These are phyloP conservation scores for Mycena filopes DNA, from an alignment of 768 basidiomycete species.

Conservation along the genomic window DNA sequence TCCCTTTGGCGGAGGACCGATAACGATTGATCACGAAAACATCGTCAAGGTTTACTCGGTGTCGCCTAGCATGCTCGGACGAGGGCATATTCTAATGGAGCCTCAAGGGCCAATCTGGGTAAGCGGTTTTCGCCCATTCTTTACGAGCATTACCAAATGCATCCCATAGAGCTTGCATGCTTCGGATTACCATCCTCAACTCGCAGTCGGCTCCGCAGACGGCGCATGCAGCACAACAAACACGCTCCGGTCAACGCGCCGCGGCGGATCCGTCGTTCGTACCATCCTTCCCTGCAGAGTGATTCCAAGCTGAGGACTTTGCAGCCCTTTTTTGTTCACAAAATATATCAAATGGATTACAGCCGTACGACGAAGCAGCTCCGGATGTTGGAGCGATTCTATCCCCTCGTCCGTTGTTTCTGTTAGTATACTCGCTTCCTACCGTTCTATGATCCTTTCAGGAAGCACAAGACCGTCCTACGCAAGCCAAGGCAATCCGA, in stretches of 20 bases:
- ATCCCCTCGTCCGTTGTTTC: constrained; percentile 67
- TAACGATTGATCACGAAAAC: constrained; percentile 88
- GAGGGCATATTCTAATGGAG: constrained; percentile 77
- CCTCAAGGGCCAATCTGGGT: constrained; percentile 90
- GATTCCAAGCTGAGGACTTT: background rate
- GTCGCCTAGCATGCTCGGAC: constrained; percentile 77
- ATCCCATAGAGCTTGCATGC: constrained; percentile 67
- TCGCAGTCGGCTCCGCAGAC: constrained; percentile 86
- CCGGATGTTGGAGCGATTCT: constrained; percentile 89
- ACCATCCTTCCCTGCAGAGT: background rate
- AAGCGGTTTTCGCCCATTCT: constrained; percentile 31
- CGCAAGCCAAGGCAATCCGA: constrained; percentile 51
- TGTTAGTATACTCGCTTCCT: background rate
- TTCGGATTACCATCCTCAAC: constrained; percentile 89
- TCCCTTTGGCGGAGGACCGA: constrained; percentile 71
- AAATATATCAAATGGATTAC: constrained; percentile 89
- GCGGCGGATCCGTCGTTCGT: constrained; percentile 79
- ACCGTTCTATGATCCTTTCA: constrained; percentile 34
- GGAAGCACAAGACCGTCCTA: constrained; percentile 62
- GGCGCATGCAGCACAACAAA: constrained; percentile 84
- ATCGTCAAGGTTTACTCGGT: constrained; percentile 80
- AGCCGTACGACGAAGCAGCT: constrained; percentile 78
- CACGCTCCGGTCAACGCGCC: constrained; percentile 69
- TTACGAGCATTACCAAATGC: background rate
- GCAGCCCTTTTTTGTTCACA: constrained; percentile 84